Base-by-base conservation (phyloP, 805 yeast species). In the Yarrowia sp. region DNA sequence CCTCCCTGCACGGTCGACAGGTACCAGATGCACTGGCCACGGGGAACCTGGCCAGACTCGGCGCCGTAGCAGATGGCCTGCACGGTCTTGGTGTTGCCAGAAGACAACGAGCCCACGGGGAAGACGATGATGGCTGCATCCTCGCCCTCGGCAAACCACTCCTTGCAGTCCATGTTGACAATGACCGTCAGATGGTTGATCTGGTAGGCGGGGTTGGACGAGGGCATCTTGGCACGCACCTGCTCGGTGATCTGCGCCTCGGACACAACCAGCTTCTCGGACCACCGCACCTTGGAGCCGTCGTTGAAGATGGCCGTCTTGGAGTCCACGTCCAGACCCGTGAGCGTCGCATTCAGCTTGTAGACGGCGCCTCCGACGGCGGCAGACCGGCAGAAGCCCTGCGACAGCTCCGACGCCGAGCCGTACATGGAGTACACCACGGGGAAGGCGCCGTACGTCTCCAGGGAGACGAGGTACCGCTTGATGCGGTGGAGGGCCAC, bases 291-390 rank as follows among this genome's bases (percentile, higher is more conserved):
- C 59, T 80, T 78, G 17, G 92, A 82, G 32, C 96, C 95, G 74
- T 92, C 97, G 62, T 71, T 67, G 40, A 77, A 67, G 12, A 71
- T 66, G 8, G 96, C 97, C 24, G 85, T 78, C 71, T 89, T 87
- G 32, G 84, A 78, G 28, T 74, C 77, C 36, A 87, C 84, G 73
- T 93, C 93, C 7, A 61, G 33, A 38, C 84, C 83, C 5, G 77
- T 77, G 62, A 93, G 76, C 41, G 81, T 78, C 16, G 95, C 87
- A 72, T 87, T 85, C 65, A 93, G 80, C 75, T 92, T 91, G 77
- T 95, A 93, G 35, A 96, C 90, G 64, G 98, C 88, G 64, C 98
- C 98, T 19, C 95, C 98, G 67, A 93, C 98, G 14, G 99, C 99
- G 3, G 98, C 98, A 66, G 96, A 89, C 70, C 99, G 83, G 77